Evolutionary conservation across 768 basidiomycete species (phyloP).

Genomic region (Agrocybe praecox): DNA sequence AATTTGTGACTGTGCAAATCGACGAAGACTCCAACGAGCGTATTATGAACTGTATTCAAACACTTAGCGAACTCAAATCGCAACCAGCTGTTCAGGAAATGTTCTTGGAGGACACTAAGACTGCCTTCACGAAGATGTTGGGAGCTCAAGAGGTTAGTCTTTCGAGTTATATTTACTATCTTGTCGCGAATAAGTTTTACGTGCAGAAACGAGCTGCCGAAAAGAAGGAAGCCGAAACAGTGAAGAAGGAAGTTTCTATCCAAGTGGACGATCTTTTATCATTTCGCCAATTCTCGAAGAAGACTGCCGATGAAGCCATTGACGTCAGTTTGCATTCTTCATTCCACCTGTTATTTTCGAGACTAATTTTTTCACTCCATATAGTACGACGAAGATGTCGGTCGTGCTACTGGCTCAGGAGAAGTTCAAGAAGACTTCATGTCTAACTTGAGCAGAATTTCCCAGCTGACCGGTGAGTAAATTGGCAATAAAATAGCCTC

Average conservation of each 20-base stretch:
- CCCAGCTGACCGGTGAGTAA: constrained; percentile 85
- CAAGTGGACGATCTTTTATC: constrained; percentile 92
- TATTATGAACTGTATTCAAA: constrained; percentile 94
- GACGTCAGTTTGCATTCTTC: constrained; percentile 46
- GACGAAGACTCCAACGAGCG: constrained; percentile 98
- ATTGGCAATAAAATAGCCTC: neutral
- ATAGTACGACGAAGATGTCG: constrained; percentile 88
- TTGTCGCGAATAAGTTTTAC: neutral
- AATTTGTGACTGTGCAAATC: constrained; percentile 91
- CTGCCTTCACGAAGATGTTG: constrained; percentile 95
- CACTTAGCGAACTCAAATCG: constrained; percentile 77
- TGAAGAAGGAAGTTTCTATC: constrained; percentile 58
- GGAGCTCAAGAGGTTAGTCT: constrained; percentile 80
- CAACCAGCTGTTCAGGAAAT: constrained; percentile 62
- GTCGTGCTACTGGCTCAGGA: constrained; percentile 82
- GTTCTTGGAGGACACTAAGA: constrained; percentile 86
- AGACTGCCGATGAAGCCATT: constrained; percentile 76
- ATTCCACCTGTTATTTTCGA: constrained; percentile 18
- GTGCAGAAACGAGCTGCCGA: constrained; percentile 84
- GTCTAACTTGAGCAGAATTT: constrained; percentile 90
- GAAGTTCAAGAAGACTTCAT: constrained; percentile 92
- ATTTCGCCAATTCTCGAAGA: constrained; percentile 97
- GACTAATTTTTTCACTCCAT: constrained; percentile 4
- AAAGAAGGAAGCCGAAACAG: constrained; percentile 81
- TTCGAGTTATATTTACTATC: neutral